These are phyloP conservation scores for Spathaspora arborariae DNA, from an alignment of 805 yeast genomes.

Conservation along the genomic window DNA sequence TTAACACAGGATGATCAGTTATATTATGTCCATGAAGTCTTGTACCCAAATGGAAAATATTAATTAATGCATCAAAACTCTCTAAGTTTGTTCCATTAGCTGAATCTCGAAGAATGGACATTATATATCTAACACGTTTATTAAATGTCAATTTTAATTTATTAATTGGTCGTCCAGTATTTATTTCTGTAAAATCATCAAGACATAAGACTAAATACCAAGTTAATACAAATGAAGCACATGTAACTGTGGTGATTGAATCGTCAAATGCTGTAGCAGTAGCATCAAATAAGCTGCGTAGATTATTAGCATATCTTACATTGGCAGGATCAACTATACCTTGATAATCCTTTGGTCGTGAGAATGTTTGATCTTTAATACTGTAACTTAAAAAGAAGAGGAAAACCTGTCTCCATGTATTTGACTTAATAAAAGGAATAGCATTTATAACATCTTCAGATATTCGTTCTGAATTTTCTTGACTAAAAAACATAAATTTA, in stretches of 20 bases:
- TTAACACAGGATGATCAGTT: slow-evolving; percentile 23
- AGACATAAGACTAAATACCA: slow-evolving; percentile 34
- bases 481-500: slow-evolving; percentile 27
- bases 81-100: slow-evolving; percentile 23
- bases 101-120: slow-evolving; percentile 25
- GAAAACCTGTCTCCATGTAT: slow-evolving; percentile 34
- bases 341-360: slow-evolving; percentile 34
- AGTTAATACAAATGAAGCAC: slow-evolving; percentile 21
- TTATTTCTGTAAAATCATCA: slow-evolving; percentile 32
- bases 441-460: slow-evolving; percentile 19
- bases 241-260: slow-evolving; percentile 8
- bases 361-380: slow-evolving; percentile 33
- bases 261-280: slow-evolving; percentile 29
- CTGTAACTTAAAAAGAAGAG: slow-evolving; percentile 27
- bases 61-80: slow-evolving; percentile 32
- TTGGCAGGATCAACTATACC: slow-evolving; percentile 16
- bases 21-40: slow-evolving; percentile 16
- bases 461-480: slow-evolving; percentile 18
- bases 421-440: slow-evolving; percentile 26
- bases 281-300: slow-evolving; percentile 30
- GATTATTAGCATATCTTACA: slow-evolving; percentile 20
- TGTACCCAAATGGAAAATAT: slow-evolving; percentile 34
- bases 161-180: slow-evolving; percentile 20
- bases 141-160: slow-evolving; percentile 32
- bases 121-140: slow-evolving; percentile 31